These are phyloP conservation scores for Cutaneotrichosporon sp. DNA, from an alignment of 1,284 basidiomycete genomes.

Conservation along the genomic window DNA sequence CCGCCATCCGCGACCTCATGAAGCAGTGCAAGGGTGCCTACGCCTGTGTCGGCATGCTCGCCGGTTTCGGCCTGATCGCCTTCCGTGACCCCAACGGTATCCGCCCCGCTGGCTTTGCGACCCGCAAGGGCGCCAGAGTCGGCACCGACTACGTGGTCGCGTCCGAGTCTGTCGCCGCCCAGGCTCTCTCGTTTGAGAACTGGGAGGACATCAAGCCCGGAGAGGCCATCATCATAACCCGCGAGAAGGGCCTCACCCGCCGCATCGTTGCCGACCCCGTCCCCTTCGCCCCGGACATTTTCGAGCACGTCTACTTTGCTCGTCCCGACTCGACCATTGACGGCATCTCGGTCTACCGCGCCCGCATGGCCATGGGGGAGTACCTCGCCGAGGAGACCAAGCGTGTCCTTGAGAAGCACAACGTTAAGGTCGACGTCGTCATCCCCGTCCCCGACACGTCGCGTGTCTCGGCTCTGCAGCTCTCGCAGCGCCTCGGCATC, in stretches of 20 bases:
- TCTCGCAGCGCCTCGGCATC: constrained; percentile 84
- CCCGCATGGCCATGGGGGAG: constrained; percentile 99
- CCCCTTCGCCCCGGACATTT: constrained; percentile 95
- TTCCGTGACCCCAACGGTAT: constrained; percentile 99
- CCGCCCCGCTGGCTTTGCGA: constrained; percentile 82
- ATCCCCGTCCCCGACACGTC: constrained; percentile 99
- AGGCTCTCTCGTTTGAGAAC: constrained; percentile 83
- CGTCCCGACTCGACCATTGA: constrained; percentile 97
- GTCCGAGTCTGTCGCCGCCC: constrained; percentile 96
- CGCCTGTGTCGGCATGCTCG: constrained; percentile 96
- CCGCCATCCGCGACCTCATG: constrained; percentile 88
- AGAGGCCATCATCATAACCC: constrained; percentile 93
- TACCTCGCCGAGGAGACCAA: constrained; percentile 85
- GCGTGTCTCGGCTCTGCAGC: constrained; percentile 90
- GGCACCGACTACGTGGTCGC: constrained; percentile 88
- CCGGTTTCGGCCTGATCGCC: constrained; percentile 97
- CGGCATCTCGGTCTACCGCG: constrained; percentile 94
- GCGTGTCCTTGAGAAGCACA: constrained; percentile 68
- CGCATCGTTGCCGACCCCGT: constrained; percentile 70
- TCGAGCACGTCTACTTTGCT: constrained; percentile 99
- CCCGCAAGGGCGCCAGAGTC: constrained; percentile 56
- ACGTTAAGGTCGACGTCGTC: constrained; percentile 84
- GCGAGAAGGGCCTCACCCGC: constrained; percentile 65
- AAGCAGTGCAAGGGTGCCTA: constrained; percentile 87
- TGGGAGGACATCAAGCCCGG: constrained; percentile 96